phyloP scores from a whole-genome alignment of 768 basidiomycete genomes.

The Boletus patriciae region DNA sequence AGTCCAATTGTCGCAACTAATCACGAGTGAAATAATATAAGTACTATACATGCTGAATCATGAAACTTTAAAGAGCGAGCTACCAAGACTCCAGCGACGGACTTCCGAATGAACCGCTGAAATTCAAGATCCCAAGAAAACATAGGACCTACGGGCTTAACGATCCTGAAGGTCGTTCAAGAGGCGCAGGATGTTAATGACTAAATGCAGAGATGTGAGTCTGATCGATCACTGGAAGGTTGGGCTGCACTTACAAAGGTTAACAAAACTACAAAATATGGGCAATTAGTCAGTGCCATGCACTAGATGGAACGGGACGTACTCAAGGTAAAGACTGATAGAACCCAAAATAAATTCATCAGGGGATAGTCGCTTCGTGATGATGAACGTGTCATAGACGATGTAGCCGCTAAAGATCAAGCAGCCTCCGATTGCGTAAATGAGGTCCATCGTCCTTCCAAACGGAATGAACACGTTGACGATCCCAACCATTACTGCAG shows the following conservation, averaged over 20 bases:
- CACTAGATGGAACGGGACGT: conserved; percentile 33
- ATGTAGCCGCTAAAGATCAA: conserved; percentile 89
- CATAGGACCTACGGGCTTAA: conserved; percentile 13
- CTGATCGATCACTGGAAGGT: neutral
- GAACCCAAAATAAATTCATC: conserved; percentile 93
- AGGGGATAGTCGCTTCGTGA: conserved; percentile 84
- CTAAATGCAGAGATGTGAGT: conserved; percentile 35
- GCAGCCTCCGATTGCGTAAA: conserved; percentile 75
- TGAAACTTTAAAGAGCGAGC: conserved; percentile 3
- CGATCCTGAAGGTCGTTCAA: conserved; percentile 56
- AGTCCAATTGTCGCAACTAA: conserved; percentile 8
- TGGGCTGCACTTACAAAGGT: conserved; percentile 65
- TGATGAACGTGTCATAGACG: conserved; percentile 87
- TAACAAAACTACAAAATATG: conserved; percentile 64
- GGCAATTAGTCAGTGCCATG: conserved; percentile 14
- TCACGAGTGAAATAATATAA: conserved; percentile 20
- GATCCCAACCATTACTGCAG: conserved; percentile 72
- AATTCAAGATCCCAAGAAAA: neutral
- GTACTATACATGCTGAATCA: conserved; percentile 25
- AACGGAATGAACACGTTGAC: conserved; percentile 89
- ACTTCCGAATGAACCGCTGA: neutral
- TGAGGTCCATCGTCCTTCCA: conserved; percentile 73
- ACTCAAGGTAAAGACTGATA: conserved; percentile 94
- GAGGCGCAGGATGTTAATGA: conserved; percentile 84
- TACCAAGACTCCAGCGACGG: neutral